Base-by-base conservation (phyloP, 2,329 filamentous ascomycete genomes). In the Blumeria graminis region DNA sequence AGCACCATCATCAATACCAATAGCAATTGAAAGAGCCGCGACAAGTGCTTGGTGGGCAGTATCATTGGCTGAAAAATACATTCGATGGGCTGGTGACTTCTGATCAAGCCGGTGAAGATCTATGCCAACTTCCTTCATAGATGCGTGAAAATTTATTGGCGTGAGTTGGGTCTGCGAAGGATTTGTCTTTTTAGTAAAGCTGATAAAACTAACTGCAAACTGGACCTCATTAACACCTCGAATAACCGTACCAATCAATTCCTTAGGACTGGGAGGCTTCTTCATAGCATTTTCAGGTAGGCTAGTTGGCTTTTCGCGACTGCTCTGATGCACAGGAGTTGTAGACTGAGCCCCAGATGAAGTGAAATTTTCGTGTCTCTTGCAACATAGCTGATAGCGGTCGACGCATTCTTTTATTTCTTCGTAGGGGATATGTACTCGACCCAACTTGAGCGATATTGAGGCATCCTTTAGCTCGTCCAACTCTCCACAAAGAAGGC, bases 221-320 rank as follows among this genome's bases (percentile, higher is more conserved):
- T 98, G 92, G 11, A 98, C 84, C 68, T 98, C 92, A 66, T 95
- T 93, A 61, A 98, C 87, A 55, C 92, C 92, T 48, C 86, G 80
- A 54, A 98, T 72, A 45, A 95, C 82, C 0, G 92, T 95, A 66
- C 84, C 86, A 57, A 89, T 76, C 65, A 98, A 92, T 60, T 94
- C 88, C 63, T 89, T 90, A 0, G 88, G 94, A 65, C 95, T 89
- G 0, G 89, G 89, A 0, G 95, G 84, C 0, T 85, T 83, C 66
- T 86, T 83, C 57, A 89, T 81, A 57, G 94, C 75, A 56, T 86
- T 80, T 58, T 76, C 72, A 22, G 74, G 73, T 59, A 70, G 60
- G 16, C 9, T 6, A 78, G 76, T 59, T 69, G 74, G 62, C 35
- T 76, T 72, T 36, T 84, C 81, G 18, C 84, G 67, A 65, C 93